phyloP scores from a whole-genome alignment of 2,329 filamentous ascomycete species.

The Xylaria polymorpha region DNA sequence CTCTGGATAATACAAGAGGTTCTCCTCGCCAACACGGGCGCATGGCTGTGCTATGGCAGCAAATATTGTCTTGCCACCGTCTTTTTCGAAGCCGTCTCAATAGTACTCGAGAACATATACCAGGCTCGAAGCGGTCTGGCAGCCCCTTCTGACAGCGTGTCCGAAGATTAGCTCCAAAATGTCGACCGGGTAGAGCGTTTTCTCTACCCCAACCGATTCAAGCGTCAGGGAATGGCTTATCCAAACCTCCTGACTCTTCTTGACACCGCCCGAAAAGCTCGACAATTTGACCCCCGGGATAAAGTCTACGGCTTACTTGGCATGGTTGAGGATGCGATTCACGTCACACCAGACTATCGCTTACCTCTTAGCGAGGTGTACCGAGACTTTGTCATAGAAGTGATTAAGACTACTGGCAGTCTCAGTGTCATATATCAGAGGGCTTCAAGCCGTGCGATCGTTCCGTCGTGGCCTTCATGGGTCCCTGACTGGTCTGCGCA shows the following conservation, averaged over 20 bases:
- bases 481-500: background rate
- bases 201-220: background rate
- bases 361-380: background rate
- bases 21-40: constrained; percentile 2
- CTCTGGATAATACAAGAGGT: constrained; percentile 31
- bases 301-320: constrained; percentile 1
- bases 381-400: background rate
- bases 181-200: background rate
- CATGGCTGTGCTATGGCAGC: constrained; percentile 4
- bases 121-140: background rate
- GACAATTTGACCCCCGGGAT: background rate
- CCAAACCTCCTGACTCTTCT: background rate
- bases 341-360: constrained; percentile 7
- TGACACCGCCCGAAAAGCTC: background rate
- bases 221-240: background rate
- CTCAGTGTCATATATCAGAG: constrained; percentile 8
- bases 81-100: background rate
- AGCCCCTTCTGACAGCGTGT: background rate
- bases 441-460: background rate
- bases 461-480: constrained; percentile 1
- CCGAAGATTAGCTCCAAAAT: background rate
- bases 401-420: constrained; percentile 1
- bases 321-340: background rate
- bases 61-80: background rate
- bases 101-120: background rate